phyloP scores from a whole-genome alignment of 2,329 filamentous ascomycete genomes.

The Xylaria digitata region DNA sequence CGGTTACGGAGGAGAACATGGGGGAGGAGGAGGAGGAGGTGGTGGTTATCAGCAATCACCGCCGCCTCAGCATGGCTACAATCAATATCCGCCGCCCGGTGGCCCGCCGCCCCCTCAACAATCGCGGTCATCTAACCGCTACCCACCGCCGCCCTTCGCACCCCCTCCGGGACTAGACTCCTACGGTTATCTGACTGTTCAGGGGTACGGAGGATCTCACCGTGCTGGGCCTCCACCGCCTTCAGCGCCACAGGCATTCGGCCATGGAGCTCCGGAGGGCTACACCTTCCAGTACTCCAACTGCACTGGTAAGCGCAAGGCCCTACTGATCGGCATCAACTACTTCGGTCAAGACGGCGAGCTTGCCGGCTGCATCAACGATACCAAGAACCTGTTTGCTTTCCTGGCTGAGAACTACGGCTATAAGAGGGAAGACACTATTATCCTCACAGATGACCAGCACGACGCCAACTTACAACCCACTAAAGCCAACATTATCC shows the following conservation, averaged over 20 bases:
- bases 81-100: slow-evolving; percentile 49
- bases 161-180: slow-evolving; percentile 58
- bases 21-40: slow-evolving; percentile 23
- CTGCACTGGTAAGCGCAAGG: slow-evolving; percentile 78
- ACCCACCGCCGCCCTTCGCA: slow-evolving; percentile 49
- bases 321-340: slow-evolving; percentile 82
- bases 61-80: slow-evolving; percentile 37
- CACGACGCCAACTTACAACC: slow-evolving; percentile 75
- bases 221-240: slow-evolving; percentile 59
- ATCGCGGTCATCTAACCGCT: slow-evolving; percentile 39
- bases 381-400: slow-evolving; percentile 78
- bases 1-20: slow-evolving; percentile 30
- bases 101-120: slow-evolving; percentile 45
- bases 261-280: slow-evolving; percentile 73
- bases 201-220: slow-evolving; percentile 49
- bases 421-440: slow-evolving; percentile 84
- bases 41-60: slow-evolving; percentile 38
- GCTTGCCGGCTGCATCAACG: slow-evolving; percentile 82
- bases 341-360: slow-evolving; percentile 79
- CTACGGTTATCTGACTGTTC: slow-evolving; percentile 59
- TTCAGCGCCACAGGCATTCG: slow-evolving; percentile 66
- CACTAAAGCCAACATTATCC: slow-evolving; percentile 79
- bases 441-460: slow-evolving; percentile 81
- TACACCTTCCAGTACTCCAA: slow-evolving; percentile 82
- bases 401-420: slow-evolving; percentile 76